Evolutionary conservation across 768 basidiomycete genomes (phyloP), one percentile per base, ranked within the genome.

Genomic region (Boletus reticuloceps): DNA sequence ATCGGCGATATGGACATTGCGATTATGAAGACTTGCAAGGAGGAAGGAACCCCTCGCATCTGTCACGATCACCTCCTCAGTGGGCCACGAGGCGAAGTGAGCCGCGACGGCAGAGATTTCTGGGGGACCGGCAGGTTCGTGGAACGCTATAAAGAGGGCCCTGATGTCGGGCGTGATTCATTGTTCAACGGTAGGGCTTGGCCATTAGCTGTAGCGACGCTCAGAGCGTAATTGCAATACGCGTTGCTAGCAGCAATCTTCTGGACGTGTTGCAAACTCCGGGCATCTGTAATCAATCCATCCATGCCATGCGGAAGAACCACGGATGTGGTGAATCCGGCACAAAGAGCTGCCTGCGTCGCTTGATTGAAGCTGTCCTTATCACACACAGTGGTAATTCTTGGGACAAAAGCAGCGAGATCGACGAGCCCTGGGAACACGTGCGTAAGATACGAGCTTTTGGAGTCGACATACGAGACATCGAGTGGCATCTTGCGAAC

Each of bases 351-450:
- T 1, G 93, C 93, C 66, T 89, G 81, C 1, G 90, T 90, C 2
- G 84, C 84, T 32, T 82, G 72, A 19, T 76, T 73, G 54, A 95
- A 77, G 64, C 91, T 89, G 22, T 78, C 69, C 1, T 66, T 60
- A 47, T 61, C 66, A 50, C 81, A 84, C 25, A 72, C 75, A 11
- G 75, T 64, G 9, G 77, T 73, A 43, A 98, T 73, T 50, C 75
- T 77, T 5, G 97, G 94, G 16, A 94, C 84, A 69, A 92, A 98
- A 6, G 92, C 83, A 29, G 88, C 81, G 50, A 97, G 81, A 64
- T 94, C 94, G 73, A 99, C 77, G 36, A 98, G 78, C 1, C 95
- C 96, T 25, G 97, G 94, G 80, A 98, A 91, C 17, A 82, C 85
- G 66, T 94, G 85, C 0, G 94, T 95, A 46, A 81, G 80, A 72